Evolutionary conservation across 805 yeast species (phyloP), one percentile per base, ranked within the genome.

Genomic region (Cyberlindnera maritima): DNA sequence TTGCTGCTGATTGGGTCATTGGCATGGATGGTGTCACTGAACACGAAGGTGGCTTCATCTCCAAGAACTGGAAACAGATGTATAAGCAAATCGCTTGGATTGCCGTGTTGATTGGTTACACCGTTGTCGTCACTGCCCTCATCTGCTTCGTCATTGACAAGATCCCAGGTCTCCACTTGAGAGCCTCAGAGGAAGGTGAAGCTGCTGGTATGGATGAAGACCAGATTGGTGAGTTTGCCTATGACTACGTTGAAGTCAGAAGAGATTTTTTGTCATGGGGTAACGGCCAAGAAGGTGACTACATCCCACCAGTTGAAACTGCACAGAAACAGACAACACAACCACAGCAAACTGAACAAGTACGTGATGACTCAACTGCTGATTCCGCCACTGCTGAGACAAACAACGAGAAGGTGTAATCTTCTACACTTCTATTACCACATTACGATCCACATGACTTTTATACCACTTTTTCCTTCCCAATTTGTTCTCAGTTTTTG

Each of bases 181-280:
- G 97, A 62, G 89, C 89, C 5, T 75, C 80, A 52, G 95, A 87
- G 65, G 83, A 84, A 29, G 96, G 85, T 19, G 99, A 92, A 66
- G 88, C 84, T 53, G 72, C 74, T 28, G 99, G 99, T 48, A 79
- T 91, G 71, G 99, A 92, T 66, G 97, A 91, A 66, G 96, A 89
- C 68, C 97, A 92, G 70, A 88, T 92, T 57, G 99, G 98, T 43
- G 99, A 92, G 69, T 92, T 91, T 69, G 98, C 98, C n/a, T 92
- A 92, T 66, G 98, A 92, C 67, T 92, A 90, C 63, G 97, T 92
- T 48, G 99, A 92, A 72, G 95, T 92, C 13, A 81, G 98, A 68
- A 80, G 98, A 65, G 96, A 91, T 69, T 92, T 83, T 66, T 76
- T 83, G 44, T 64, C 70, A 36, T 71, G 76, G 76, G 75, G 74